A percentile compares a stretch with the other conserved stretches of the same genome.
Conservation (phyloP, 441 rosid genomes). For the Eruca vesicaria region DNA sequence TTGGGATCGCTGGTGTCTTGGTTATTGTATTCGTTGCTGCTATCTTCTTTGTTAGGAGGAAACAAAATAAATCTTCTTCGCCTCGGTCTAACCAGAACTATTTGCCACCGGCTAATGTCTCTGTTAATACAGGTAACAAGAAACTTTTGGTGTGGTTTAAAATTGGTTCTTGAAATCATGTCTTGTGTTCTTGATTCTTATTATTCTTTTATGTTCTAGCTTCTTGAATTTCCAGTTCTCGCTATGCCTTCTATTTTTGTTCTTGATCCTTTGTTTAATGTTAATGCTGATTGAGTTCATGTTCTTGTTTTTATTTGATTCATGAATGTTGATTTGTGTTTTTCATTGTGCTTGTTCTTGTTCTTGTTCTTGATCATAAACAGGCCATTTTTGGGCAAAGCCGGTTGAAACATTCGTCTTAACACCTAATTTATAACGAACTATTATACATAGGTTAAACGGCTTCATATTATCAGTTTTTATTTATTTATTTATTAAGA, state of each 20-base stretch:
- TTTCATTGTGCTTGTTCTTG: too few relatives aligned
- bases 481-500: too few relatives aligned
- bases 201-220: neutral
- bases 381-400: too few relatives aligned
- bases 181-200: neutral
- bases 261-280: neutral
- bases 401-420: too few relatives aligned
- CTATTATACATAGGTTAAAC: too few relatives aligned
- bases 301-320: neutral
- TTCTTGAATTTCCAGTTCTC: neutral
- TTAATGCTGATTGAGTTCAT: neutral
- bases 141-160: neutral
- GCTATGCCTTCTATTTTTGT: neutral
- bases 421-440: too few relatives aligned
- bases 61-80: slow-evolving; percentile 34
- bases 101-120: slow-evolving; percentile 51
- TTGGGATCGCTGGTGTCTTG: slow-evolving; percentile 38
- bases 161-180: slow-evolving; percentile 2
- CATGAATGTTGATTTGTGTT: neutral
- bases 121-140: slow-evolving; percentile 48
- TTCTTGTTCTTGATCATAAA: too few relatives aligned
- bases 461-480: too few relatives aligned
- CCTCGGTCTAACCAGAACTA: slow-evolving; percentile 34
- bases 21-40: slow-evolving; percentile 43
- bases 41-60: slow-evolving; percentile 34